Evolutionary conservation across 371 early-diverging fungal genomes (phyloP).

Genomic region (Mucor indicus): DNA sequence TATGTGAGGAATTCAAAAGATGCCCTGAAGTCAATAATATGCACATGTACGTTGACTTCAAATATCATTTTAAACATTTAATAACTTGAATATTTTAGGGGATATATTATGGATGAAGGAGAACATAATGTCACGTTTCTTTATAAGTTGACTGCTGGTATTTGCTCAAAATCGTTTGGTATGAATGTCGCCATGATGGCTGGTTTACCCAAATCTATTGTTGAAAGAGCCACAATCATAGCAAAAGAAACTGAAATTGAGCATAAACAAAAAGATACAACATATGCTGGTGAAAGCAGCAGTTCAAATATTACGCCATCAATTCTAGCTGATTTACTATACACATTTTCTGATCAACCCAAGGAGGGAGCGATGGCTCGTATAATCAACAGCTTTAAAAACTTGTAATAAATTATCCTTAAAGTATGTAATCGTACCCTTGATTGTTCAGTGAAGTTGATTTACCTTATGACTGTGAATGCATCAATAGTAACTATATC

Average conservation of each 20-base stretch:
- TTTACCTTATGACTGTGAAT: no score
- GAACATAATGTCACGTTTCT: constrained; percentile 92
- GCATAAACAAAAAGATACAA: constrained; percentile 38
- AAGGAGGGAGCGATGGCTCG: neutral
- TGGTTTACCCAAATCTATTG: constrained; percentile 73
- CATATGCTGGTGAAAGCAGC: constrained; percentile 7
- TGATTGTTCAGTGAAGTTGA: no score
- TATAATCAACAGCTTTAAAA: constrained; percentile 12
- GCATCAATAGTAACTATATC: no score
- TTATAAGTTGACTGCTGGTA: constrained; percentile 88
- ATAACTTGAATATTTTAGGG: constrained; percentile 52
- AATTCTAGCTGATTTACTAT: constrained; percentile 13
- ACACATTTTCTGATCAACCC: constrained; percentile 1
- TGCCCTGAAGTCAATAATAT: constrained; percentile 59
- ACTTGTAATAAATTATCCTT: no score
- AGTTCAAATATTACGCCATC: constrained; percentile 11
- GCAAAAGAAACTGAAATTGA: constrained; percentile 71
- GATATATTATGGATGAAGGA: constrained; percentile 79
- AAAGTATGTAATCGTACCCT: no score
- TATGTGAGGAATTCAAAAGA: constrained; percentile 81
- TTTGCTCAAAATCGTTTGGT: constrained; percentile 81
- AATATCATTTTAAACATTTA: no score
- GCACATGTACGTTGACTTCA: constrained; percentile 54
- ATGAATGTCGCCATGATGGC: constrained; percentile 97
- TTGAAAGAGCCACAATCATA: constrained; percentile 63